Evolutionary conservation across 129 eudicot species (phyloP), one percentile per base, ranked within the genome.

Genomic region (Pittosporum tobira): DNA sequence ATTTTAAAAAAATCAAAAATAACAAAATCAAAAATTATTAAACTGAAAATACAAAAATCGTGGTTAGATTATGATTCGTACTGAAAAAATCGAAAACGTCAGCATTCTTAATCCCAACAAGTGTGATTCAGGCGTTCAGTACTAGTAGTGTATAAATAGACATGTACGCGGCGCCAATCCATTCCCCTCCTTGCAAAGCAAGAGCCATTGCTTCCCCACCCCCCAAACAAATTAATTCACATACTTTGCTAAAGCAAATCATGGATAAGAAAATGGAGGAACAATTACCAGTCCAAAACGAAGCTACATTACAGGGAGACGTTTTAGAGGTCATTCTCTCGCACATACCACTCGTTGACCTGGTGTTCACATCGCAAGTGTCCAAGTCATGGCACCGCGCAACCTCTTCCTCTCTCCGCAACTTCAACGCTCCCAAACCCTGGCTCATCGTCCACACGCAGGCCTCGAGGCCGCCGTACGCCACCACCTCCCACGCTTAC

Each of bases 361-460:
- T 87, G 1, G 73, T 70, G 1, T 73, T 74, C 14, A 79, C 77
- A 4, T 64, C 74, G 0, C 75, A 36, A 6, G 96, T 87, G 27
- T 87, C 96, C 18, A 70, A 71, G n/a, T 48, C 88, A 2, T 87
- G 96, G 96, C 22, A 57, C 51, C 42, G 37, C 49, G 70, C 88
- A 59, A 77, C 72, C 1, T 61, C 63, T 5, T 77, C 78, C 37
- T 68, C 84, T 44, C 71, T 80, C 43, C 72, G 54, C 18, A 34
- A 43, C 44, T 22, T 49, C 48, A 75, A 48, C 45, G 55, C 4
- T 52, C 73, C 76, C 13, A 75, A 73, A 49, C 94, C 96, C 7
- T 87, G 94, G 96, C 81, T 87, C 18, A 28, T 87, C 65, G n/a
- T 80, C 49, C 79, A 80, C 65, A 65, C 71, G 0, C 95, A 82